These are phyloP conservation scores for Epicoccum sorghinum DNA, from an alignment of 2,329 filamentous ascomycete species.

Conservation along the genomic window DNA sequence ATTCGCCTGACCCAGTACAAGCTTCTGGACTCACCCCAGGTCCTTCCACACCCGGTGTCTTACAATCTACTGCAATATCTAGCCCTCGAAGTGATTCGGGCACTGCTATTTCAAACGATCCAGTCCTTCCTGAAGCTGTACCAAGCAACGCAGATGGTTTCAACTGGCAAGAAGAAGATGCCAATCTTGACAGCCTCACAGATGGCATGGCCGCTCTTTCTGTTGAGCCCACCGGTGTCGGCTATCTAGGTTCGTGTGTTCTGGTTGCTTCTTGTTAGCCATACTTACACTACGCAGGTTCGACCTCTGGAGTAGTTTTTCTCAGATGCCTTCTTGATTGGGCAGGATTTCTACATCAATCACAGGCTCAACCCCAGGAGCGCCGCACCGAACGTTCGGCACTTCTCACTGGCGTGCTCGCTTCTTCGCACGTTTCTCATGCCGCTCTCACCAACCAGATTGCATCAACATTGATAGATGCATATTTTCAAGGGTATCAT, in stretches of 20 bases:
- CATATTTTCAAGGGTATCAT: slow-evolving; percentile 34
- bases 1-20: slow-evolving; percentile 20
- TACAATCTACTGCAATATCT: slow-evolving; percentile 8
- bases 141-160: slow-evolving; percentile 33
- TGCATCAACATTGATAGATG: slow-evolving; percentile 29
- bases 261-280: neutral
- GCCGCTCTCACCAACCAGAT: slow-evolving; percentile 29
- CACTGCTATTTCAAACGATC: slow-evolving; percentile 18
- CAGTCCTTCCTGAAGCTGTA: slow-evolving; percentile 32
- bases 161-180: slow-evolving; percentile 32
- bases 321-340: slow-evolving; percentile 33
- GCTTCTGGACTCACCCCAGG: slow-evolving; percentile 7
- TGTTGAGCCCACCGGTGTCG: slow-evolving; percentile 35
- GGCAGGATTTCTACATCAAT: slow-evolving; percentile 35
- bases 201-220: slow-evolving; percentile 37
- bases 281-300: slow-evolving; percentile 19
- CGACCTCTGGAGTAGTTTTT: slow-evolving; percentile 34
- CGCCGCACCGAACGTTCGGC: slow-evolving; percentile 15
- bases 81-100: slow-evolving; percentile 20
- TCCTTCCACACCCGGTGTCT: slow-evolving; percentile 16
- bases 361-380: slow-evolving; percentile 18
- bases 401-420: slow-evolving; percentile 22
- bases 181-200: slow-evolving; percentile 27
- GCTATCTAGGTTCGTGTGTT: slow-evolving; percentile 27
- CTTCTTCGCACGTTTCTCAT: slow-evolving; percentile 31